These are phyloP conservation scores for Diplocarpon rosae DNA, from an alignment of 2,329 filamentous ascomycete species.

Conservation along the genomic window DNA sequence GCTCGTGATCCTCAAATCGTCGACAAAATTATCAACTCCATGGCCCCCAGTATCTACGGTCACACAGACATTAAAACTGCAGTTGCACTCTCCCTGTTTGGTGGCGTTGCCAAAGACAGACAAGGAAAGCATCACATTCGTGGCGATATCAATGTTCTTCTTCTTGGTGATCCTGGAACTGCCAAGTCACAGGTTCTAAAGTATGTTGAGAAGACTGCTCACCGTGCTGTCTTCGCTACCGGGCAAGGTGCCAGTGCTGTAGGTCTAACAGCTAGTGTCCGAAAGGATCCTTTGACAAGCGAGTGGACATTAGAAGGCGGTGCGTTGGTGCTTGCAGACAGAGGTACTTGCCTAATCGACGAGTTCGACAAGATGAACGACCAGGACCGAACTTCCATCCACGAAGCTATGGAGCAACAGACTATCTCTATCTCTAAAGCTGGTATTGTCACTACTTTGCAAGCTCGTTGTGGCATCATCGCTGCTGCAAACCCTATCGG, in stretches of 20 bases:
- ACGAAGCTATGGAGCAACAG: constrained; percentile 99
- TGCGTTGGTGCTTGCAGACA: constrained; percentile 86
- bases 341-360: constrained; percentile 91
- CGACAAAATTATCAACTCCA: constrained; percentile 84
- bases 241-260: constrained; percentile 95
- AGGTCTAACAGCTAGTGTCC: constrained; percentile 92
- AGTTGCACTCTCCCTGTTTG: constrained; percentile 85
- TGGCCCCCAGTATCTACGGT: constrained; percentile 95
- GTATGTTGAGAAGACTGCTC: constrained; percentile 94
- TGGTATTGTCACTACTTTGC: constrained; percentile 92
- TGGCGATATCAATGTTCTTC: constrained; percentile 94
- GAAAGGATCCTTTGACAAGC: constrained; percentile 85
- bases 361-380: constrained; percentile 99
- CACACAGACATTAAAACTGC: constrained; percentile 97
- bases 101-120: constrained; percentile 85
- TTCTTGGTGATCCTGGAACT: constrained; percentile 93
- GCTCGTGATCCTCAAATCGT: constrained; percentile 83
- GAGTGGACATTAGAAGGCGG: constrained; percentile 98
- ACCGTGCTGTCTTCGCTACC: constrained; percentile 92
- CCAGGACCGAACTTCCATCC: constrained; percentile 93
- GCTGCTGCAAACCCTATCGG: constrained; percentile 94
- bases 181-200: constrained; percentile 97
- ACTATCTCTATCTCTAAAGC: constrained; percentile 99
- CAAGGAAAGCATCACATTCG: constrained; percentile 82
- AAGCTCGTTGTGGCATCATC: constrained; percentile 91